phyloP scores from a whole-genome alignment of 345 rosid species.

The Raphanus sativus region DNA sequence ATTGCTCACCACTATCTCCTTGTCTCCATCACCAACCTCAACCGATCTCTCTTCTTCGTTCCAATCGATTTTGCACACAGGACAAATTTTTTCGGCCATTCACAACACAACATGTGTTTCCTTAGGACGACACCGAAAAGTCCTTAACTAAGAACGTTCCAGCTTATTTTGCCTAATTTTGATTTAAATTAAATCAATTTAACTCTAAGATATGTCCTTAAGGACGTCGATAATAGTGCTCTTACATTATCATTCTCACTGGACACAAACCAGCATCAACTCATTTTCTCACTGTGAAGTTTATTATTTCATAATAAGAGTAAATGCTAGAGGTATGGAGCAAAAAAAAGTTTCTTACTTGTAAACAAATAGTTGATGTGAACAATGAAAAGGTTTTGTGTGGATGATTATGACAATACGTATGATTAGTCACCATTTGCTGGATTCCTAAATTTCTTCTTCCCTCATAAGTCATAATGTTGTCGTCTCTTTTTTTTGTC shows the following conservation, averaged over 20 bases:
- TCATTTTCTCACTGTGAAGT: not conserved
- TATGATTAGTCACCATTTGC: constrained; percentile 32
- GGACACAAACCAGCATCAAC: not conserved
- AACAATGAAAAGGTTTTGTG: not conserved
- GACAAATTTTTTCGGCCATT: too few relatives aligned
- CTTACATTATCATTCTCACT: not conserved
- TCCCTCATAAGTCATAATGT: constrained; percentile 2
- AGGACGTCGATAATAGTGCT: too few relatives aligned
- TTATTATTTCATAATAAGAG: not conserved
- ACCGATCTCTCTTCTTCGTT: too few relatives aligned
- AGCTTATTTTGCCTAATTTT: too few relatives aligned
- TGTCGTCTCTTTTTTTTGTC: constrained; percentile 21
- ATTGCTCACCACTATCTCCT: too few relatives aligned
- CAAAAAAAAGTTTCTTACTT: constrained; percentile 13
- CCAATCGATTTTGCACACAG: too few relatives aligned
- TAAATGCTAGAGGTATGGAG: constrained; percentile 27
- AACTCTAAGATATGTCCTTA: too few relatives aligned
- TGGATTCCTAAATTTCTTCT: constrained; percentile 27
- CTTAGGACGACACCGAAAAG: too few relatives aligned
- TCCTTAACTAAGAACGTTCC: too few relatives aligned
- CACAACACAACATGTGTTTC: too few relatives aligned
- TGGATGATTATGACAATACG: constrained; percentile 26
- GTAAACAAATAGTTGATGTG: constrained; percentile 7
- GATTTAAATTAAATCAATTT: too few relatives aligned
- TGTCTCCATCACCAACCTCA: too few relatives aligned